Evolutionary conservation across 148 eudicot genomes (phyloP).

Genomic region (Cornus suecica): DNA sequence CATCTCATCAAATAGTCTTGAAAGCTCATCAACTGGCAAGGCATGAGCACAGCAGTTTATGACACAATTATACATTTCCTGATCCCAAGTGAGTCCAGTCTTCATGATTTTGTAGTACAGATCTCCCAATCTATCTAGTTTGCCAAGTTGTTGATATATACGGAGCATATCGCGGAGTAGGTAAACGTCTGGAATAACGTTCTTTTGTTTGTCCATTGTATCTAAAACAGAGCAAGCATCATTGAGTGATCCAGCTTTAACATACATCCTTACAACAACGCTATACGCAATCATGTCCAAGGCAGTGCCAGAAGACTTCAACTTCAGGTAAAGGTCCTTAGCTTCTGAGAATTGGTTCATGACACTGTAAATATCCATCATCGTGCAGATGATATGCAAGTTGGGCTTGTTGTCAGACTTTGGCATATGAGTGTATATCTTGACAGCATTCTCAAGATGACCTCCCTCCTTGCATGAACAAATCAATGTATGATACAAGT

Average conservation of each 20-base stretch:
- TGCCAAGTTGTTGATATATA: slow-evolving; percentile 64
- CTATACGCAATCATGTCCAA: slow-evolving; percentile 79
- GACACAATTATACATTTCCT: slow-evolving; percentile 87
- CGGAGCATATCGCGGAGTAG: slow-evolving; percentile 86
- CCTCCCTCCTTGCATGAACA: slow-evolving; percentile 88
- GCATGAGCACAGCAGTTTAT: slow-evolving; percentile 95
- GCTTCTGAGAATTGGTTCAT: slow-evolving; percentile 68
- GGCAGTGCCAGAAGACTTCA: slow-evolving; percentile 49
- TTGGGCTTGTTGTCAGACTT: slow-evolving; percentile 57
- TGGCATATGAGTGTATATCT: slow-evolving; percentile 60
- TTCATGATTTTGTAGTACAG: slow-evolving; percentile 74
- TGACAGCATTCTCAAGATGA: slow-evolving; percentile 61
- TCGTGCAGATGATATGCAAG: slow-evolving; percentile 73
- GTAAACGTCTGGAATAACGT: slow-evolving; percentile 73
- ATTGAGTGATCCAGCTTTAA: slow-evolving; percentile 56
- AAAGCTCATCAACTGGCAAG: slow-evolving; percentile 81
- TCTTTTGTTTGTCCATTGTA: slow-evolving; percentile 53
- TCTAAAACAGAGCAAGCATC: slow-evolving; percentile 71
- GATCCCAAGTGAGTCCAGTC: slow-evolving; percentile 64
- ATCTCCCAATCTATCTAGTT: slow-evolving; percentile 52
- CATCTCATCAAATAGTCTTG: slow-evolving; percentile 92
- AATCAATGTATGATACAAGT: slow-evolving; percentile 78
- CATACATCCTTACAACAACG: slow-evolving; percentile 77
- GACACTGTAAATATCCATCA: slow-evolving; percentile 79
- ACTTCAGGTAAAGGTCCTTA: slow-evolving; percentile 47